Conservation (phyloP, 2,329 filamentous ascomycete species). For the Penicillium sp. region DNA sequence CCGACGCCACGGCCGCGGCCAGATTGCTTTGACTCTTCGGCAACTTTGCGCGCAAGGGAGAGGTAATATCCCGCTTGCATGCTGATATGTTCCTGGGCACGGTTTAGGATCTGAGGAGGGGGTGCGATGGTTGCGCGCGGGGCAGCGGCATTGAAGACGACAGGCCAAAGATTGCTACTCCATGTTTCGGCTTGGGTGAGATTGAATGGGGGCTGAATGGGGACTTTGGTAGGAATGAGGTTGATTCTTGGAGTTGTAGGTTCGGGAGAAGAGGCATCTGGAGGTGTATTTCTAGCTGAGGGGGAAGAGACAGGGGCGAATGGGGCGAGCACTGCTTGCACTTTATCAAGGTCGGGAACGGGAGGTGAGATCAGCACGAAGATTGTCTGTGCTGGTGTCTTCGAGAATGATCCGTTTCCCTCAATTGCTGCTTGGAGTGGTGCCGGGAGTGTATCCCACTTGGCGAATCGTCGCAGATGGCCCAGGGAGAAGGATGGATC, state of each 20-base stretch:
- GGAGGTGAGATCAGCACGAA: slow-evolving; percentile 43
- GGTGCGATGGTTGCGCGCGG: slow-evolving; percentile 42
- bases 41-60: slow-evolving; percentile 38
- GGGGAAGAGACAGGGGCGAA: slow-evolving; percentile 16
- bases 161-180: slow-evolving; percentile 42
- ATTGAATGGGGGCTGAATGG: slow-evolving; percentile 40
- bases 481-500: slow-evolving; percentile 30
- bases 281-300: not conserved
- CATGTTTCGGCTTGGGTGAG: slow-evolving; percentile 40
- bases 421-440: slow-evolving; percentile 24
- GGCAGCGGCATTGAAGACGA: slow-evolving; percentile 44
- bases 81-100: slow-evolving; percentile 34
- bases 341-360: slow-evolving; percentile 32
- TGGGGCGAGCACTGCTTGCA: slow-evolving; percentile 37
- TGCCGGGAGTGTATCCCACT: slow-evolving; percentile 33
- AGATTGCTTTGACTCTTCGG: slow-evolving; percentile 34
- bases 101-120: slow-evolving; percentile 36
- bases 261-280: slow-evolving; percentile 4
- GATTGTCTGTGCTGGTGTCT: slow-evolving; percentile 29
- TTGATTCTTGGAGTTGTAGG: slow-evolving; percentile 16
- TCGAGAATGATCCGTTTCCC: slow-evolving; percentile 9
- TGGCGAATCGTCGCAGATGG: slow-evolving; percentile 43
- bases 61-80: slow-evolving; percentile 39
- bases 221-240: slow-evolving; percentile 36
- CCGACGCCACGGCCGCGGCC: slow-evolving; percentile 41